Base-by-base conservation (phyloP, 2,329 filamentous ascomycete genomes). In the Coniochaeta prunicola region DNA sequence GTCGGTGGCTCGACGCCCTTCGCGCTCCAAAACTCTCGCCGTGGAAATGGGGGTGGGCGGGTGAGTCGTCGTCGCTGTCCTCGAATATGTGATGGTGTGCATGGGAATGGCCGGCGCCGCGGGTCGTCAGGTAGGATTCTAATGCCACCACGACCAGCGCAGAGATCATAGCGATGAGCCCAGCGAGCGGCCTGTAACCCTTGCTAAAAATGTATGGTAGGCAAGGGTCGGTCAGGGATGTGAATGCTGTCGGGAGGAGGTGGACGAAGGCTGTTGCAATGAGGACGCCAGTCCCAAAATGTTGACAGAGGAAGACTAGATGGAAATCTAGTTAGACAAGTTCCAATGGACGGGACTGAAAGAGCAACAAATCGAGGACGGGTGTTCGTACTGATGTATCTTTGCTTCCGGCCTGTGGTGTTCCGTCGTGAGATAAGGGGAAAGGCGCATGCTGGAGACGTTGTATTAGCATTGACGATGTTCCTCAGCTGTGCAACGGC, bases 251-350 rank as follows among this genome's bases (percentile, higher is more conserved):
- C 58, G 84, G 86, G 4, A 88, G 80, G 13, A 89, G 78, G 74
- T 93, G 90, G 28, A 93, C 89, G 67, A 94, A 94, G 58, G 90
- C 90, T 1, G 90, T 94, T 12, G 91, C 90, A 62, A 94, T 87
- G n/a, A 94, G 77, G 21, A 94, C 91, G 60, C 90, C 90, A 1
- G 90, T 94, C 67, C 90, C 89, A 64, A 91, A 89, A 74, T 91
- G 88, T 63, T 88, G 84, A 66, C 85, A 86, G 62, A 86, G 76
- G 69, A 89, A 88, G 62, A 88, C 45, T 50, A 19, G 36, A 38
- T 4, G 36, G 17, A n/a, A n/a, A 9, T n/a, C 17, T 4, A 10
- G 36, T 38, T n/a, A 38, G 36, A 4, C 15, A 2, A n/a, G 36
- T 17, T 38, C 36, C 36, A 9, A 13, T 15, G 3, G 33, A 38